A percentile compares a stretch with the other conserved stretches of the same genome.
These are phyloP conservation scores for Yarrowia deformans DNA, from an alignment of 805 yeast genomes.

Conservation along the genomic window DNA sequence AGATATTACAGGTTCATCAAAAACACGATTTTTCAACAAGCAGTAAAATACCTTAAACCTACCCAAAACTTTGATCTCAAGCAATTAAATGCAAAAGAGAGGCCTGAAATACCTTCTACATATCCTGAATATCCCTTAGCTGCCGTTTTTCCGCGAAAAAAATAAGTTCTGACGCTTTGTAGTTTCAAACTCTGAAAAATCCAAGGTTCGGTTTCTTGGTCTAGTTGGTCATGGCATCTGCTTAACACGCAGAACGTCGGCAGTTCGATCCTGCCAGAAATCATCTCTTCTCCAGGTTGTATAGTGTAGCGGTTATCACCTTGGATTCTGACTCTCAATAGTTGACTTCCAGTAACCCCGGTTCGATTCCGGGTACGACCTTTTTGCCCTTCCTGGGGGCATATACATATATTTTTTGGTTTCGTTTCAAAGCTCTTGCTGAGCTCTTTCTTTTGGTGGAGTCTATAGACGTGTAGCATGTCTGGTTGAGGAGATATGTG, in stretches of 20 bases:
- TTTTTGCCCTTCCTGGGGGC: neutral
- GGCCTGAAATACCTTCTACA: too few relatives aligned
- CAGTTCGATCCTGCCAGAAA: conserved; percentile 95
- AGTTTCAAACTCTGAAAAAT: neutral
- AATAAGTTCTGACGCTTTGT: too few relatives aligned
- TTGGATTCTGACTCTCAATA: conserved; percentile 29
- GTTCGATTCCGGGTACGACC: conserved; percentile 39
- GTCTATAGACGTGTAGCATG: neutral
- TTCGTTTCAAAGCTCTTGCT: neutral
- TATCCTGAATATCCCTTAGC: neutral
- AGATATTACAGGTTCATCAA: too few relatives aligned
- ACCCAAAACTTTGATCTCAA: too few relatives aligned
- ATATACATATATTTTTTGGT: neutral
- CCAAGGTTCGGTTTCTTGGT: conserved; percentile 60
- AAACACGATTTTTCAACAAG: too few relatives aligned
- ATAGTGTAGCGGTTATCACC: conserved; percentile 39
- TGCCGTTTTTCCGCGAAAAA: neutral
- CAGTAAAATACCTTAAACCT: too few relatives aligned
- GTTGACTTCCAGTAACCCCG: conserved; percentile 30
- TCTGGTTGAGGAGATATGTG: too few relatives aligned
- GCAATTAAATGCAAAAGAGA: too few relatives aligned
- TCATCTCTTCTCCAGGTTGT: conserved; percentile 33
- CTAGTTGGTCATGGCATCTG: conserved; percentile 99
- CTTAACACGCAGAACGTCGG: conserved; percentile 99
- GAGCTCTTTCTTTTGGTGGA: neutral